Percentiles rank a stretch among this genome's conserved stretches.
phyloP scores from a whole-genome alignment of 1,139 yeast species.

The Blastobotrys proliferans region DNA sequence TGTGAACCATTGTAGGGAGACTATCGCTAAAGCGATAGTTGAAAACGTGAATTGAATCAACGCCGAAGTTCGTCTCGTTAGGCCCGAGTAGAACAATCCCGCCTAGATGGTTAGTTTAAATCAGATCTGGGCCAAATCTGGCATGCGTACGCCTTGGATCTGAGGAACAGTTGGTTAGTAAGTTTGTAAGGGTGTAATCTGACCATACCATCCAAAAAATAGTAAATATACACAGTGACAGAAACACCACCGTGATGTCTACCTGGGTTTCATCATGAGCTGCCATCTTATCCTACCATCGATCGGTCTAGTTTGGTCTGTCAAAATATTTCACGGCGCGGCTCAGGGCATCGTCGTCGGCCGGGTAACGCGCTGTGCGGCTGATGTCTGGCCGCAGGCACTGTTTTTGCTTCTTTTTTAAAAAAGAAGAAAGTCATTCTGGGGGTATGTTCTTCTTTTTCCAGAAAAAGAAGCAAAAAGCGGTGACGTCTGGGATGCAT shows the following conservation, averaged over 20 bases:
- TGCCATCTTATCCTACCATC: no score
- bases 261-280: no score
- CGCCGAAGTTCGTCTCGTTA: conserved; percentile 54
- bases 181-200: not conserved
- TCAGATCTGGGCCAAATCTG: not conserved
- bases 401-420: no score
- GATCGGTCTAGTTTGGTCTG: no score
- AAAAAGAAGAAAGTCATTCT: no score
- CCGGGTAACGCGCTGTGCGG: no score
- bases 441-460: no score
- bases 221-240: conserved; percentile 29
- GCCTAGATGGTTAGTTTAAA: not conserved
- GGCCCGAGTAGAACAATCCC: conserved; percentile 52
- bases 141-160: conserved; percentile 4
- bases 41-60: conserved; percentile 53
- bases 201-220: conserved; percentile 4
- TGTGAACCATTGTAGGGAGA: conserved; percentile 33
- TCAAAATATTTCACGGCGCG: no score
- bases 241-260: conserved; percentile 19
- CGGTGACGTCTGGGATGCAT: no score
- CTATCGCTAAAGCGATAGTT: conserved; percentile 40
- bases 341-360: not conserved
- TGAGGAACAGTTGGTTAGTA: not conserved
- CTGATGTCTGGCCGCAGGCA: no score
- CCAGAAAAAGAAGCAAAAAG: no score